Base-by-base conservation (phyloP, 225 moss, liverwort and hornwort genomes). In the Antitrichia curtipendula region DNA sequence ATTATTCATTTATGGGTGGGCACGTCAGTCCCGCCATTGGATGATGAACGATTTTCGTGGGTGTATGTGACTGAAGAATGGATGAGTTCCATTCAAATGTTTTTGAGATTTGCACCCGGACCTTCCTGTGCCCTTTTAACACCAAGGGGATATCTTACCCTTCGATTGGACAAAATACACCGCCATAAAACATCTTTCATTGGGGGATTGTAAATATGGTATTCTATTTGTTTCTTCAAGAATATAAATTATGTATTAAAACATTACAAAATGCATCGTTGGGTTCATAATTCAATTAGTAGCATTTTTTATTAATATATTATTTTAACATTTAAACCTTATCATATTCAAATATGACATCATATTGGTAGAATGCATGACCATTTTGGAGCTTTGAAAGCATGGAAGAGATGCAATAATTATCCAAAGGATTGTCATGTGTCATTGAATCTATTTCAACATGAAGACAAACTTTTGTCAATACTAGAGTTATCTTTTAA, bases 161-260 rank as follows among this genome's bases (percentile, higher is more conserved):
- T 49, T 34, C 8, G 21, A 75, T 75, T 32, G 8, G 6, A 50
- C 21, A 31, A 13, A 50, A 75, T 3, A 20, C 20, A 47, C 4
- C 5, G 6, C 32, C 21, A 21, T 32, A 12, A 74, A 19, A 31
- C 1, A 0, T 49, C 49, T 50, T 1, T 13, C 0, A n/a, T n/a
- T n/a, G n/a, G 8, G 8, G 4, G 13, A 21, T 21, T 0, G 1
- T 34, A 8, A 3, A 9, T 22, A 13, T 21, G 5, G 2, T 21
- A 3, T 20, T 75, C 8, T 50, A 8, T 50, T 75, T 75, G 22
- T 14, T 13, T 50, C 3, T 1, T 22, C n/a, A n/a, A 14, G 2
- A 31, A 47, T 32, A 49, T 0, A 32, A 31, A 19, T 47, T 5
- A 34, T 32, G 0, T 75, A 75, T 12, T 21, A 49, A 74, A 49